Conservation (phyloP, 768 basidiomycete species). For the Lactarius vividus region DNA sequence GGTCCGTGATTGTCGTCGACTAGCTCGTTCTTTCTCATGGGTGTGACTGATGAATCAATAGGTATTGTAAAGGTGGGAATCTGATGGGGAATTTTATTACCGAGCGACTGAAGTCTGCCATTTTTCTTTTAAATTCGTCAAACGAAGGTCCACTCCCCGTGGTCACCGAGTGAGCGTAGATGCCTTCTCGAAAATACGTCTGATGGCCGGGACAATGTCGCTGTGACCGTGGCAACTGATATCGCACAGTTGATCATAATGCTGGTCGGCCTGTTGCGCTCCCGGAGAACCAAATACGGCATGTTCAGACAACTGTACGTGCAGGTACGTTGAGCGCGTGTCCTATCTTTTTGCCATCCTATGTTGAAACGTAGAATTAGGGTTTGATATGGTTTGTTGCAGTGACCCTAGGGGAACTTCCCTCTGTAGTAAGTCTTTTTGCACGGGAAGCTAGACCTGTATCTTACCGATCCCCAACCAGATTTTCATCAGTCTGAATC, state of each 20-base stretch:
- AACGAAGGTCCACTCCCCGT: background rate
- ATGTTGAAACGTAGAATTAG: slow-evolving; percentile 7
- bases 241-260: slow-evolving; percentile 7
- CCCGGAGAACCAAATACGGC: background rate
- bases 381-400: slow-evolving; percentile 14
- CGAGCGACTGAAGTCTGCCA: background rate
- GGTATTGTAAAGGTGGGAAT: slow-evolving; percentile 4
- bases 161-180: background rate
- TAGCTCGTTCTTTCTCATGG: background rate
- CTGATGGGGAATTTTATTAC: background rate
- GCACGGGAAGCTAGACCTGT: background rate
- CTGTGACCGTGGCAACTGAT: slow-evolving; percentile 13
- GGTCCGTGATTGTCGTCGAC: background rate
- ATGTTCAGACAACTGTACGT: slow-evolving; percentile 6
- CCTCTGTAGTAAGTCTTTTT: background rate
- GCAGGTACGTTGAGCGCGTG: slow-evolving; percentile 5
- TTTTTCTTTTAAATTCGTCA: background rate
- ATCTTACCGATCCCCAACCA: background rate
- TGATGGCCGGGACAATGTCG: slow-evolving; percentile 1
- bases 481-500: slow-evolving; percentile 19
- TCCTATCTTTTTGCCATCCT: background rate
- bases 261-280: slow-evolving; percentile 14
- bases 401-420: slow-evolving; percentile 6
- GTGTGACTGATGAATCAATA: background rate
- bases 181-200: slow-evolving; percentile 1